Conservation (phyloP, 2,329 filamentous ascomycete genomes). For the Apiospora aurea region DNA sequence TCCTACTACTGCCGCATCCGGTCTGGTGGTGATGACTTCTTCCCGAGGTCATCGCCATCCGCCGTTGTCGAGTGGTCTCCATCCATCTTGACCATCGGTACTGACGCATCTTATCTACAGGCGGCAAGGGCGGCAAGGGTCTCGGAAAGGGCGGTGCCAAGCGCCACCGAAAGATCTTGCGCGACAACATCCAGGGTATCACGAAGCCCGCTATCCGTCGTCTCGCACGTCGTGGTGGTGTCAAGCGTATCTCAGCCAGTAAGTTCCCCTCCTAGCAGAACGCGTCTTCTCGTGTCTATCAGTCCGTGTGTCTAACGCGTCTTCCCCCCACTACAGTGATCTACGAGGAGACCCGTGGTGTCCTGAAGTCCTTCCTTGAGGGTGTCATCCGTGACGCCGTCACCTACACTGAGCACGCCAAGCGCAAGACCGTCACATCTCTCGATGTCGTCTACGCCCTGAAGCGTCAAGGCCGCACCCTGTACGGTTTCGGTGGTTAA, state of each 20-base stretch:
- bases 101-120: conserved; percentile 53
- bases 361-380: conserved; percentile 85
- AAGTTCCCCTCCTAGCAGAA: conserved; percentile 47
- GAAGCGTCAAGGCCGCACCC: conserved; percentile 70
- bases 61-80: conserved; percentile 5
- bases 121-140: conserved; percentile 96
- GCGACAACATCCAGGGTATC: conserved; percentile 99
- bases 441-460: conserved; percentile 70
- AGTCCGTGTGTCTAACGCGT: conserved; percentile 24
- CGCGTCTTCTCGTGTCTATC: not conserved
- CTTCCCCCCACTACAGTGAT: conserved; percentile 61
- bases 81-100: not conserved
- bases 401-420: conserved; percentile 85
- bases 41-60: not conserved
- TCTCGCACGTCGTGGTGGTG: conserved; percentile 98
- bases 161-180: conserved; percentile 98
- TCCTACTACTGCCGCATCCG: not conserved
- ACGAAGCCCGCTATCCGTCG: conserved; percentile 98
- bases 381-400: conserved; percentile 81
- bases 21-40: not conserved
- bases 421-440: conserved; percentile 76
- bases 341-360: conserved; percentile 84
- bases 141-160: conserved; percentile 98
- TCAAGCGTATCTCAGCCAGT: conserved; percentile 99
- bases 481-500: conserved; percentile 74